phyloP scores from a whole-genome alignment of 2,329 filamentous ascomycete genomes.

The Juglanconis oblonga region DNA sequence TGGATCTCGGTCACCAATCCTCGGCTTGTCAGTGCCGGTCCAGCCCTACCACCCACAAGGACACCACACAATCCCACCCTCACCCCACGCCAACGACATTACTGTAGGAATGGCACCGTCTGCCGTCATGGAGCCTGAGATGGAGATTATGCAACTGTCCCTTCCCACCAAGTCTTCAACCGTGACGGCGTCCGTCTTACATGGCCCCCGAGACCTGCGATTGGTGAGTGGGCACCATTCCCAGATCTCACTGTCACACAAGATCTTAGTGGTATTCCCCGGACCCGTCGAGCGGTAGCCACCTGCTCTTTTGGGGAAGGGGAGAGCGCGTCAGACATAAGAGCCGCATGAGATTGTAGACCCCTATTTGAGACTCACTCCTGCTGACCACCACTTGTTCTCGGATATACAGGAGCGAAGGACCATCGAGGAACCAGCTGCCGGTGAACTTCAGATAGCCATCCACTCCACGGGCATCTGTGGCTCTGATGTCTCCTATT shows the following conservation, averaged over 20 bases:
- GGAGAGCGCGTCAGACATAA: constrained; percentile 1
- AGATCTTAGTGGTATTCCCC: constrained; percentile 17
- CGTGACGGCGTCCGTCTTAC: constrained; percentile 53
- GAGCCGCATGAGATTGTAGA: not conserved
- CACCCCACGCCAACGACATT: constrained; percentile 34
- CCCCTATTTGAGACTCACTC: constrained; percentile 6
- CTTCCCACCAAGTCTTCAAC: constrained; percentile 39
- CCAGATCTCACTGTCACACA: constrained; percentile 29
- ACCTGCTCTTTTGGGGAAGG: constrained; percentile 8
- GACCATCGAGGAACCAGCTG: constrained; percentile 43
- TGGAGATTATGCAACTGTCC: constrained; percentile 42
- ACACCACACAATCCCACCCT: constrained; percentile 26
- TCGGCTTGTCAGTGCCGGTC: constrained; percentile 10
- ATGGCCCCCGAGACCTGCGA: constrained; percentile 55
- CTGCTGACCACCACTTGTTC: constrained; percentile 15
- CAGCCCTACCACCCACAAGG: constrained; percentile 19
- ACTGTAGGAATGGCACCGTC: constrained; percentile 46
- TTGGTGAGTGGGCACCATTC: constrained; percentile 42
- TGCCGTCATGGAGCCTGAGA: constrained; percentile 39
- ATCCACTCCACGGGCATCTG: constrained; percentile 67
- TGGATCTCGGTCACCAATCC: not conserved
- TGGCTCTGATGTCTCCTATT: constrained; percentile 69
- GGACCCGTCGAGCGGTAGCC: not conserved
- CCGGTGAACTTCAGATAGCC: constrained; percentile 61
- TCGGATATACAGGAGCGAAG: constrained; percentile 42